Evolutionary conservation across 169 alveolate genomes (phyloP).

Genomic region (Toxoplasma gondii): DNA sequence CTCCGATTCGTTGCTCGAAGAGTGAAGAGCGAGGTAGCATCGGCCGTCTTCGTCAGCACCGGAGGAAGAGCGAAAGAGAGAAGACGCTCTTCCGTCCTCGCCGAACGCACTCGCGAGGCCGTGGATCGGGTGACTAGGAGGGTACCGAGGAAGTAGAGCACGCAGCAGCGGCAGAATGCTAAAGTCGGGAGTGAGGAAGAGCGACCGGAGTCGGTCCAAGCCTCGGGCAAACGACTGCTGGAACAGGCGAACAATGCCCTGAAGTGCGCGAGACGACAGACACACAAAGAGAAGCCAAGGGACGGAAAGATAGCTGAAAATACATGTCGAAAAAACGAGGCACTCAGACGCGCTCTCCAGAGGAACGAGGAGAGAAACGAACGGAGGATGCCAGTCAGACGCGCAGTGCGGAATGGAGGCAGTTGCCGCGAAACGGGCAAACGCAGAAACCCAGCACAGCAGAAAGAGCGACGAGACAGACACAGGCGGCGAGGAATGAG

Average conservation of each 20-base stretch:
- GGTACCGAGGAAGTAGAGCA: slow-evolving; percentile 31
- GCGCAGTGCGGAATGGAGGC: neutral
- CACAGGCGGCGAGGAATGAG: neutral
- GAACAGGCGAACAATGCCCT: slow-evolving; percentile 34
- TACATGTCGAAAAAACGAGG: neutral
- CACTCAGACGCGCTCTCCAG: neutral
- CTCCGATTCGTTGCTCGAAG: too few relatives aligned
- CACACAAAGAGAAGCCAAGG: neutral
- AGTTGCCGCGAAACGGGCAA: neutral
- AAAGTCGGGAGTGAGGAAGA: slow-evolving; percentile 27
- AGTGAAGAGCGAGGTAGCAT: too few relatives aligned
- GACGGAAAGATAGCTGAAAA: neutral
- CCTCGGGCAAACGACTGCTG: slow-evolving; percentile 9
- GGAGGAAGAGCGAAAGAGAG: neutral
- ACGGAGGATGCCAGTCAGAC: neutral
- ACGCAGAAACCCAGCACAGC: neutral
- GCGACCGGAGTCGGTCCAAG: slow-evolving; percentile 11
- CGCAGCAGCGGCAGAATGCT: slow-evolving; percentile 23
- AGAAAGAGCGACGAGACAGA: neutral
- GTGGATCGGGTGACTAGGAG: neutral
- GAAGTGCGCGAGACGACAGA: neutral
- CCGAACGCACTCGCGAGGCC: neutral
- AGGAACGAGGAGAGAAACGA: neutral
- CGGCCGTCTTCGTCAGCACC: neutral
- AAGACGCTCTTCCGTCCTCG: neutral